Evolutionary conservation across 176 grass and related monocot genomes (phyloP).

Genomic region (Panicum miliaceum): DNA sequence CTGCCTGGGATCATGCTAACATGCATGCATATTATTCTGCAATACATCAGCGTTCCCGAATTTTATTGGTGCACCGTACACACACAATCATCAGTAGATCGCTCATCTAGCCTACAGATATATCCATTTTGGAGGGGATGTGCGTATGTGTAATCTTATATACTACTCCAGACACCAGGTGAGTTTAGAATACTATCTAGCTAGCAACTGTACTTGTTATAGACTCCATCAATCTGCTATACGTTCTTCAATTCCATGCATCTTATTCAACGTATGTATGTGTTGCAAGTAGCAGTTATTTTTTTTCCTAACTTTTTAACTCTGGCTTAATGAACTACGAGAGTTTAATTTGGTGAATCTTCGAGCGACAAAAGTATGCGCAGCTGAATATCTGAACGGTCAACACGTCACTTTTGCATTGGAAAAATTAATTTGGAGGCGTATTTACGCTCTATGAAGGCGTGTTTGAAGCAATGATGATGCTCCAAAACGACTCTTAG

Average conservation of each 20-base stretch:
- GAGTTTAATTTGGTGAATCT: neutral
- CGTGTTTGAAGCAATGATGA: neutral
- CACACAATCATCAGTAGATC: neutral
- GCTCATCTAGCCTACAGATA: neutral
- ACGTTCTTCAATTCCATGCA: neutral
- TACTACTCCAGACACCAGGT: neutral
- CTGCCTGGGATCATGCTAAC: neutral
- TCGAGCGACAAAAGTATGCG: neutral
- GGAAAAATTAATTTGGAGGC: neutral
- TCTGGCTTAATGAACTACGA: neutral
- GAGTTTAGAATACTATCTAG: neutral
- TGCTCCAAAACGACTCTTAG: neutral
- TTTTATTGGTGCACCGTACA: slow-evolving; percentile 11
- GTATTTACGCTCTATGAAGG: neutral
- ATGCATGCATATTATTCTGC: neutral
- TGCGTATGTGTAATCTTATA: neutral
- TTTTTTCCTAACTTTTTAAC: neutral
- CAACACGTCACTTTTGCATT: neutral
- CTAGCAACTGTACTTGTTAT: neutral
- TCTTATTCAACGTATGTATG: neutral
- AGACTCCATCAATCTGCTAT: neutral
- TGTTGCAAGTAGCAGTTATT: neutral
- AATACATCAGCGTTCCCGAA: slow-evolving; percentile 51
- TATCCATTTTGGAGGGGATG: neutral
- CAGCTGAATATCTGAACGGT: slow-evolving; percentile 28